phyloP scores from a whole-genome alignment of 2,329 filamentous ascomycete genomes.

The Paecilomyces variotii region DNA sequence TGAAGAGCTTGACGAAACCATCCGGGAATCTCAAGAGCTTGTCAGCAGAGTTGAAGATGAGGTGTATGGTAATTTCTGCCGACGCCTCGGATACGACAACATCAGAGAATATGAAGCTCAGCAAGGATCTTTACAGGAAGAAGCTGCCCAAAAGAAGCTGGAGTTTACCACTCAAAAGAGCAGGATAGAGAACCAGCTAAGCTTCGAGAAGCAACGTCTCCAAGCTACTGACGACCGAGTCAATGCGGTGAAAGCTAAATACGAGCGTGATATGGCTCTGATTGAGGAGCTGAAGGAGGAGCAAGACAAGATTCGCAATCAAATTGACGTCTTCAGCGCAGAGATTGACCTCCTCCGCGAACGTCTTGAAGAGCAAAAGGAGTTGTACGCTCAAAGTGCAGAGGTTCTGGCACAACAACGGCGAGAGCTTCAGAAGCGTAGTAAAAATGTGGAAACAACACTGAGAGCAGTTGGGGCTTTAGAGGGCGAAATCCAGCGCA shows the following conservation, averaged over 20 bases:
- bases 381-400: conserved; percentile 59
- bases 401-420: conserved; percentile 73
- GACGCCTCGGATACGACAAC: conserved; percentile 74
- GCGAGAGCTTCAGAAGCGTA: conserved; percentile 72
- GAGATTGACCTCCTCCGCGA: conserved; percentile 71
- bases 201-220: conserved; percentile 63
- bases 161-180: conserved; percentile 75
- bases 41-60: conserved; percentile 81
- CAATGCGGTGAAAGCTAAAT: conserved; percentile 56
- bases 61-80: conserved; percentile 79
- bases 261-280: conserved; percentile 59
- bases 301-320: conserved; percentile 65
- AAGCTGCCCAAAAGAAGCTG: conserved; percentile 76
- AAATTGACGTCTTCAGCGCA: conserved; percentile 63
- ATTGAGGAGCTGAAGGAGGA: conserved; percentile 63
- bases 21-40: conserved; percentile 51
- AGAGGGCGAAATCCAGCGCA: conserved; percentile 81
- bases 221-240: conserved; percentile 63
- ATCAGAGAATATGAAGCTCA: conserved; percentile 91
- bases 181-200: conserved; percentile 52
- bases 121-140: conserved; percentile 85
- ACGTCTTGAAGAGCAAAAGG: conserved; percentile 60
- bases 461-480: conserved; percentile 67
- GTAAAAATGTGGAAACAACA: conserved; percentile 69
- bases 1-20: conserved; percentile 50